A percentile compares a stretch with the other conserved stretches of the same genome.
Evolutionary conservation across 2,329 filamentous ascomycete species (phyloP).

Genomic region (Xylariales sp.): DNA sequence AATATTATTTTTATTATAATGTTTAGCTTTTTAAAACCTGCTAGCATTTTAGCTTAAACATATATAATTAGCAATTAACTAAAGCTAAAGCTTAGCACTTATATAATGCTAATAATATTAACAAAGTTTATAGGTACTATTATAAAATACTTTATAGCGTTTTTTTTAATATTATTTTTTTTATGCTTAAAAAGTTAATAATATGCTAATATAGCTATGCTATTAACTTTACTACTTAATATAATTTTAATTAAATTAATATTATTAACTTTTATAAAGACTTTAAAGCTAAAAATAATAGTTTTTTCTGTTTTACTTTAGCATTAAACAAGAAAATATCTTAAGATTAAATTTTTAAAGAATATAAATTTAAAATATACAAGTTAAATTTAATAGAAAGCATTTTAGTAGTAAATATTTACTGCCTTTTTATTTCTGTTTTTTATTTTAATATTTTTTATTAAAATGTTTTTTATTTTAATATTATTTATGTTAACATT

Average conservation of each 20-base stretch:
- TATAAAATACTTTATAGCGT: too few relatives aligned
- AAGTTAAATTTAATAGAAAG: neutral
- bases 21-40: too few relatives aligned
- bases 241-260: too few relatives aligned
- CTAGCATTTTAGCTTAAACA: constrained; percentile 8
- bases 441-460: neutral
- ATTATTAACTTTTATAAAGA: too few relatives aligned
- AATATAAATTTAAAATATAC: neutral
- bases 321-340: neutral
- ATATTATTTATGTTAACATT: constrained; percentile 4
- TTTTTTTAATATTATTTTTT: too few relatives aligned
- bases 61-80: constrained; percentile 1
- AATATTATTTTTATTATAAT: constrained; percentile 7
- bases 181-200: too few relatives aligned
- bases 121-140: too few relatives aligned
- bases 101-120: constrained; percentile 9
- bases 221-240: too few relatives aligned
- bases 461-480: neutral
- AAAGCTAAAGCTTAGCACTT: neutral
- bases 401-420: neutral
- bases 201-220: too few relatives aligned
- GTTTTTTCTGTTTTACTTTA: neutral
- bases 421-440: neutral
- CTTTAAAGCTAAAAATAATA: too few relatives aligned
- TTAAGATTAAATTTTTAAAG: constrained; percentile 1